Conservation (phyloP, 352 stramenopile species). For the Thalassiosira sp. region DNA sequence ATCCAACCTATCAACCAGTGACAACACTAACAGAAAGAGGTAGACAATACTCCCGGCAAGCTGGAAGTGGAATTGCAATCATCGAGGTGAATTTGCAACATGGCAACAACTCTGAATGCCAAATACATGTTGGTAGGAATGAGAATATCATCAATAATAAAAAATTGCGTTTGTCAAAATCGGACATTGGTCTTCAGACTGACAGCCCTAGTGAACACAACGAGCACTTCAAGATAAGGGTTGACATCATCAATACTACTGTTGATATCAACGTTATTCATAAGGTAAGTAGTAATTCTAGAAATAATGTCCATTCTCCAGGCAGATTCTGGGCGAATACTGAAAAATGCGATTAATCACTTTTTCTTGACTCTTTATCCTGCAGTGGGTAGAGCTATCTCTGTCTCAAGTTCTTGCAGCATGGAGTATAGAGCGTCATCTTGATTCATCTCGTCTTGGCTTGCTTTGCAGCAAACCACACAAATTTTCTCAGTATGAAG, state of each 20-base stretch:
- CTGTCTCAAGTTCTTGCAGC: slow-evolving; percentile 71
- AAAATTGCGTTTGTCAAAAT: slow-evolving; percentile 26
- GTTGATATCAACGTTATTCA: slow-evolving; percentile 69
- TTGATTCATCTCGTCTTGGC: slow-evolving; percentile 42
- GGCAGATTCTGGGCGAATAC: neutral
- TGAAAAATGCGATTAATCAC: slow-evolving; percentile 2
- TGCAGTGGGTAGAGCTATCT: slow-evolving; percentile 63
- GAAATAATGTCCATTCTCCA: neutral
- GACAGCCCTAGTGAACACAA: slow-evolving; percentile 15
- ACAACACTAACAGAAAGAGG: slow-evolving; percentile 56
- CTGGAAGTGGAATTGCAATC: slow-evolving; percentile 72
- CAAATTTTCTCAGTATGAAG: slow-evolving; percentile 17
- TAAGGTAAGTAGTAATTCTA: slow-evolving; percentile 38
- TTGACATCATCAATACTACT: slow-evolving; percentile 72
- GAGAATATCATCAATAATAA: slow-evolving; percentile 17
- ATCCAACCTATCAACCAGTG: slow-evolving; percentile 50
- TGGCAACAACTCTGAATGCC: slow-evolving; percentile 17
- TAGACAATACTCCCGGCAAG: slow-evolving; percentile 44
- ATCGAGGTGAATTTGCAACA: slow-evolving; percentile 64
- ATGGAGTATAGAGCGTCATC: slow-evolving; percentile 65
- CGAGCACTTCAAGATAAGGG: slow-evolving; percentile 47
- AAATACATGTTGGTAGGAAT: slow-evolving; percentile 30
- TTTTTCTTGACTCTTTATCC: slow-evolving; percentile 4
- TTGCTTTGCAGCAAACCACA: slow-evolving; percentile 22
- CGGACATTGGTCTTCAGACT: slow-evolving; percentile 36